Evolutionary conservation across 345 rosid species (phyloP), one percentile per base, ranked within the genome.

Genomic region (Schrenkiella parvula): DNA sequence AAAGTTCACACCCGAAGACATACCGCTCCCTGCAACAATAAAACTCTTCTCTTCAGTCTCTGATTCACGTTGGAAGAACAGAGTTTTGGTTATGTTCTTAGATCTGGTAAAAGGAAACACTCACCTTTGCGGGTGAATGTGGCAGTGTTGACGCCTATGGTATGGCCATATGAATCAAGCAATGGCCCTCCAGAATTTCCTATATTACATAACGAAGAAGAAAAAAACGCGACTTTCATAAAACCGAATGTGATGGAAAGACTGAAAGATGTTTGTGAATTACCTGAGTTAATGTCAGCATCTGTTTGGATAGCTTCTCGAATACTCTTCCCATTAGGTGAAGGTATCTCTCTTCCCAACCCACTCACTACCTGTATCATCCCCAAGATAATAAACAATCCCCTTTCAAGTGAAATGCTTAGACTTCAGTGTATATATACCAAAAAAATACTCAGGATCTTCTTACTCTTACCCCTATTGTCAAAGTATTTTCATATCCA

Each of bases 401-500:
- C 18, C 3, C 25, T 4, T 15, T 34, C 38, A 37, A 41, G 44
- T 54, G 53, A 54, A 15, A 34, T 53, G 35, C 18, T 25, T 14
- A 59, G 3, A 38, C 35, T 35, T 23, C 0, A 56, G 6, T 25
- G 2, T 18, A 29, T 50, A 2, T 50, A 29, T 8, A 32, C 6
- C 19, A 41, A 8, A 38, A n/a, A n/a, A n/a, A n/a, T n/a, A 5
- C n/a, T 68, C 17, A 56, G 42, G 52, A 35, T 64, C 52, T 56
- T 26, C 7, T 9, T 1, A 37, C n/a, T 71, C 67, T 79, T 84
- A 89, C 98, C 90, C 97, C 97, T 2, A 92, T 89, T n/a, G 96
- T 93, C 47, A 93, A 89, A 5, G 97, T 88, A 83, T 93, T 90
- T 63, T 89, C 92, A 72, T 84, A 91, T 78, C 96, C 98, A 59